Evolutionary conservation across 2,329 filamentous ascomycete species (phyloP).

Genomic region (Fusarium sp.): DNA sequence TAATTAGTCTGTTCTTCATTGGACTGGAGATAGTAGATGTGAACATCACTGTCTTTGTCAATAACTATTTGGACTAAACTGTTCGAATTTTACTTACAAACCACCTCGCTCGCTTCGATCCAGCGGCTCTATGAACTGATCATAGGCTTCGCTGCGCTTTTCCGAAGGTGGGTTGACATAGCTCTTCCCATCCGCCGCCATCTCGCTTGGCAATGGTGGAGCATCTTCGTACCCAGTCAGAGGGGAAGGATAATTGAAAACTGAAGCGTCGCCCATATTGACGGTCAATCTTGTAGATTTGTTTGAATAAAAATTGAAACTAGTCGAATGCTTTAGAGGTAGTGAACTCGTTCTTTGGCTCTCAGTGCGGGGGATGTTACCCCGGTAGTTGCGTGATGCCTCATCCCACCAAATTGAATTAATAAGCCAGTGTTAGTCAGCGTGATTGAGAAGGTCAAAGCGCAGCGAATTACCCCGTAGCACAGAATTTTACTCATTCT

Average conservation of each 20-base stretch:
- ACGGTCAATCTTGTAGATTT: neutral
- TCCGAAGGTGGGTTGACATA: conserved; percentile 73
- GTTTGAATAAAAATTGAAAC: neutral
- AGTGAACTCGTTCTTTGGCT: neutral
- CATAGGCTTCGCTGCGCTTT: conserved; percentile 74
- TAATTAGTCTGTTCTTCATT: conserved; percentile 73
- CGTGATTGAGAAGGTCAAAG: neutral
- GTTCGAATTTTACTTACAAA: conserved; percentile 67
- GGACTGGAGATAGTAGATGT: conserved; percentile 82
- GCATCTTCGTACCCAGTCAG: conserved; percentile 68
- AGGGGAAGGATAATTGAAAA: conserved; percentile 57
- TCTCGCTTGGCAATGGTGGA: conserved; percentile 68
- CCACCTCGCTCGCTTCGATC: conserved; percentile 74
- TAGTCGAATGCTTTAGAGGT: neutral
- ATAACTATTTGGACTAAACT: fast-evolving
- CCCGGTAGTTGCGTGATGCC: neutral
- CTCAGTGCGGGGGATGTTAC: neutral
- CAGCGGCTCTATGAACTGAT: conserved; percentile 75
- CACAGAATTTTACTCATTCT: neutral
- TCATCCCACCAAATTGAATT: neutral
- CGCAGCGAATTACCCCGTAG: neutral
- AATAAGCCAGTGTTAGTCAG: neutral
- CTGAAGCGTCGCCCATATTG: conserved; percentile 36
- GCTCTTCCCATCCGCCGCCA: conserved; percentile 80
- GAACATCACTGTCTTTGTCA: conserved; percentile 70